Evolutionary conservation across 208 protist species (phyloP), one percentile per base, ranked within the genome.

Genomic region (Angomonas deanei): DNA sequence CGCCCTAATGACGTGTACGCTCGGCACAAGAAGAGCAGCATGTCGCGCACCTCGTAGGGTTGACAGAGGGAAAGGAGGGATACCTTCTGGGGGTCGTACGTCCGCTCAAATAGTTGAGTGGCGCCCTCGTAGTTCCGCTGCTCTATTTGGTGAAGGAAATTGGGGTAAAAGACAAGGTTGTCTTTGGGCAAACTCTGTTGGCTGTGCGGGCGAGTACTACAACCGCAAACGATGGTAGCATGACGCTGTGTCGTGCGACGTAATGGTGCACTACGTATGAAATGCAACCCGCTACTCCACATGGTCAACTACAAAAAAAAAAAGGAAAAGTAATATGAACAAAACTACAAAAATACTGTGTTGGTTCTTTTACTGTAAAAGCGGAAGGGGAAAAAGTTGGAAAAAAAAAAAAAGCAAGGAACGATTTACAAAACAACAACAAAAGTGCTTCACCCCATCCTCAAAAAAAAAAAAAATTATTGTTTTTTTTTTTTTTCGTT

Each of bases 1-100:
- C 77, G 67, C 3, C 87, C 87, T 4, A 88, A 46, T 17, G 73
- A 70, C 5, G 75, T 79, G 79, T 88, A 94, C 10, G 74, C 62
- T 27, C 84, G 78, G 72, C 89, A 86, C 42, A 87, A 68, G 56
- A 61, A 64, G 23, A 88, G 27, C 21, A 74, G 49, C 28, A 74
- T 64, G 27, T 91, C 82, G 0, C 83, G 73, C n/a, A 72, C 80
- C 5, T 86, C 72, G 10, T 61, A 60, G 19, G 50, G 62, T 23
- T 55, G 58, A 52, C 76, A 76, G 61, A 86, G 78, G 46, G 83
- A 72, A 1, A 65, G 5, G 34, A 89, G 64, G 26, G 74, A 65
- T 53, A 78, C 70, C 5, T 24, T 33, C 6, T 64, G 23, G 6
- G 69, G 36, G 13, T 67, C 47, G 52, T 78, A 87, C 36, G 53